Evolutionary conservation across 1,284 basidiomycete genomes (phyloP), one percentile per base, ranked within the genome.

Genomic region (Cerioporus squamosus): DNA sequence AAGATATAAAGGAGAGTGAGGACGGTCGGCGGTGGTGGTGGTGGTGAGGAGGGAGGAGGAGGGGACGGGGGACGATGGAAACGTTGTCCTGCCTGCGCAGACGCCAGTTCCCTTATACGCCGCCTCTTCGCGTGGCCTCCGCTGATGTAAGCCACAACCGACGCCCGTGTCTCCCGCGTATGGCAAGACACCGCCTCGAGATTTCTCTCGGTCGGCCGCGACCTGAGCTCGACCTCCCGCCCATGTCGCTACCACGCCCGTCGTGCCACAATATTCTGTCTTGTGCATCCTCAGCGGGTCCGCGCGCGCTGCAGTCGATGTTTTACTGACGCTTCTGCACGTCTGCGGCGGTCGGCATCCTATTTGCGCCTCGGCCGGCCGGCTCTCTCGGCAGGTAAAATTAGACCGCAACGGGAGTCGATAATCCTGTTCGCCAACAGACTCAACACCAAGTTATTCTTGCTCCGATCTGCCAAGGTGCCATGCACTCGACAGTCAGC

Each of bases 1-100:
- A 58, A 50, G 50, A 55, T 40, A 60, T 59, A 65, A 68, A 68
- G 47, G 68, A 70, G 68, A 63, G 68, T 66, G 64, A 52, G 65
- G 64, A 66, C 62, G 59, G 46, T 44, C 54, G 59, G 45, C 33
- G 38, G 33, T 18, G 26, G 14, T 36, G 43, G 36, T 2, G 58
- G 51, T 50, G 59, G 56, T 53, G 42, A 60, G 46, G 59, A 39
- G 57, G 53, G 44, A 43, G 56, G 51, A 50, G 52, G 56, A 48
- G 53, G 52, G 46, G 57, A 46, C 29, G 44, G 38, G 45, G 31
- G 51, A 50, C 47, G 61, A 57, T 55, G 56, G 54, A 59, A 59
- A 58, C 55, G 63, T 55, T 57, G 60, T 40, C 44, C n/a, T 57
- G 26, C 18, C 12, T 18, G 42, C 7, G 18, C 23, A 63, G 55